These are phyloP conservation scores for Tuber calosporum DNA, from an alignment of 495 filamentous ascomycete genomes.

Conservation along the genomic window DNA sequence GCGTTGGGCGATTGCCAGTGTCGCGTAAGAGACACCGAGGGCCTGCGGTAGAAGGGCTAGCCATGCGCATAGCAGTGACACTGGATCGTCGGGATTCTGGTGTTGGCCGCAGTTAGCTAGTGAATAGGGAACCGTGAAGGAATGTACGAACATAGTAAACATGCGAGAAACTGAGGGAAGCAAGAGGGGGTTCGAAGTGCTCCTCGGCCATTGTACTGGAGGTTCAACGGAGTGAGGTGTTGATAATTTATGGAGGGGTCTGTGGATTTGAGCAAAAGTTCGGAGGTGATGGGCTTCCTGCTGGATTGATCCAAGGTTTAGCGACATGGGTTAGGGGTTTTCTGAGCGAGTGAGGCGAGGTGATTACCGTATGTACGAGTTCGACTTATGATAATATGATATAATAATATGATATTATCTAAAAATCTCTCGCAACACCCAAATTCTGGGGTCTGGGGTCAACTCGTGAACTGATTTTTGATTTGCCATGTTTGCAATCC, in stretches of 20 bases:
- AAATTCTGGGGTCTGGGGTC: background rate
- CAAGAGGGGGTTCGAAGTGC: conserved; percentile 56
- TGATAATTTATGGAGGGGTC: background rate
- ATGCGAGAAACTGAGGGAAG: conserved; percentile 87
- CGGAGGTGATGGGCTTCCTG: background rate
- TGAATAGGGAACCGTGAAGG: background rate
- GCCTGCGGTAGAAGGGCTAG: conserved; percentile 88
- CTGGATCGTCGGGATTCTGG: conserved; percentile 75
- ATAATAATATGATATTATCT: too few species aligned
- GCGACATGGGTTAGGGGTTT: background rate
- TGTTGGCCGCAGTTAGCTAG: conserved; percentile 19
- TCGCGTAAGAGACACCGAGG: conserved; percentile 79
- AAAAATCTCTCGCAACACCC: too few species aligned
- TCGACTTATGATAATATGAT: too few species aligned
- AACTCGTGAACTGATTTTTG: background rate
- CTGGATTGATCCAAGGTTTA: background rate
- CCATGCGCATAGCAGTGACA: conserved; percentile 85
- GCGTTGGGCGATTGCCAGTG: conserved; percentile 79
- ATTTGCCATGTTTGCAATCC: background rate
- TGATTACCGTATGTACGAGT: too few species aligned
- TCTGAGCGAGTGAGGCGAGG: background rate
- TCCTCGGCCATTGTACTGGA: conserved; percentile 1
- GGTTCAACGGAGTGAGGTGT: background rate
- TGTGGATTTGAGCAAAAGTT: background rate
- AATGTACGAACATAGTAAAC: conserved; percentile 76